A percentile compares a stretch with the other conserved stretches of the same genome.
Evolutionary conservation across 202 grass and related monocot genomes (phyloP).

Genomic region (Panicum virgatum): DNA sequence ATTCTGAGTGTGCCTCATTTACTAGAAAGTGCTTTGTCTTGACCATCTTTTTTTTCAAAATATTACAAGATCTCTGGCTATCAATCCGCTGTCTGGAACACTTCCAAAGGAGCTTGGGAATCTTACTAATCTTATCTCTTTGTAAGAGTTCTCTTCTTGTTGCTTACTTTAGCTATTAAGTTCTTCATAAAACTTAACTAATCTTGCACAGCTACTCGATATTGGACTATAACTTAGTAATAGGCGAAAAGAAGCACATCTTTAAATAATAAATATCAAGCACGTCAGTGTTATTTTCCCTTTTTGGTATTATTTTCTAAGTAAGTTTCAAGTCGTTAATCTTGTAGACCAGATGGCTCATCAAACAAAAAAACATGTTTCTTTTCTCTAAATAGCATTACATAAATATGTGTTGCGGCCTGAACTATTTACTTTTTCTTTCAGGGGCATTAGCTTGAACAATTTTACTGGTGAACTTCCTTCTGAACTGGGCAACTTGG

Average conservation of each 20-base stretch:
- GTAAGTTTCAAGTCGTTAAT: background rate
- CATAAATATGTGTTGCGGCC: background rate
- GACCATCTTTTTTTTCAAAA: background rate
- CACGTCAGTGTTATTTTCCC: background rate
- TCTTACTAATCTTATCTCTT: conserved; percentile 30
- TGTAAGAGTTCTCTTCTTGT: conserved; percentile 33
- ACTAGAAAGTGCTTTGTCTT: background rate
- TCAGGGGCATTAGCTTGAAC: conserved; percentile 51
- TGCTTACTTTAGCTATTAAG: background rate
- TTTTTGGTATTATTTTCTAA: background rate
- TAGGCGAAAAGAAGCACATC: background rate
- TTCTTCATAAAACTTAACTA: background rate
- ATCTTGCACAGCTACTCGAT: background rate
- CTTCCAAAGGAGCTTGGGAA: conserved; percentile 75
- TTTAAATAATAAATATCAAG: conserved; percentile 7
- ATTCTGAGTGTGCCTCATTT: background rate
- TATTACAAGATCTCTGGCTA: conserved; percentile 34
- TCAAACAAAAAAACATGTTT: background rate
- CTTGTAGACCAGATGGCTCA: background rate
- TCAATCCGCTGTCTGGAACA: conserved; percentile 65
- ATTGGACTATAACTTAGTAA: background rate
- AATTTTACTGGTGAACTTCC: conserved; percentile 66
- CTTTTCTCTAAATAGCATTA: background rate
- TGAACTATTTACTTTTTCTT: conserved; percentile 23
- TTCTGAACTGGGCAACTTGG: conserved; percentile 53